Conservation (phyloP, 768 basidiomycete genomes). For the Leccinum arenicola region DNA sequence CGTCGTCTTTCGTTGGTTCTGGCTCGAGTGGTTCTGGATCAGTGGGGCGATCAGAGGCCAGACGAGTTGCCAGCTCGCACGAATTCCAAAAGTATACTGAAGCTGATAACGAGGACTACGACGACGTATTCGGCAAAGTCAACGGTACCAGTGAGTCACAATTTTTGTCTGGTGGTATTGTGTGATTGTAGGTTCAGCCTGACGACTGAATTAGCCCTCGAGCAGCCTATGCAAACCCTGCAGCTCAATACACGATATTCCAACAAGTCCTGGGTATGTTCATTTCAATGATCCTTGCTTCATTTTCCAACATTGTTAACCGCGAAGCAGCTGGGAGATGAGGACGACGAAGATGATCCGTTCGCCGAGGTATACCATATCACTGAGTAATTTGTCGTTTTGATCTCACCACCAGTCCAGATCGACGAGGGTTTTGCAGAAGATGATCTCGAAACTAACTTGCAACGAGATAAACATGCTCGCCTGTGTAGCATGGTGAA, state of each 20-base stretch:
- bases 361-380: slow-evolving; percentile 74
- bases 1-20: slow-evolving; percentile 52
- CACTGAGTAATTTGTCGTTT: background rate
- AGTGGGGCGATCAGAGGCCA: slow-evolving; percentile 64
- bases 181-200: background rate
- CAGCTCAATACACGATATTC: slow-evolving; percentile 85
- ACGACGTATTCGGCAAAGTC: slow-evolving; percentile 87
- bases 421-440: slow-evolving; percentile 93
- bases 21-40: slow-evolving; percentile 46
- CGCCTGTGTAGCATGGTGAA: slow-evolving; percentile 78
- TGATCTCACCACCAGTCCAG: slow-evolving; percentile 33
- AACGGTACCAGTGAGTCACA: slow-evolving; percentile 59
- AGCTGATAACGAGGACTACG: slow-evolving; percentile 89
- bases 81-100: slow-evolving; percentile 88
- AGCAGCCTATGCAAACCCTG: slow-evolving; percentile 67
- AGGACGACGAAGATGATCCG: slow-evolving; percentile 91
- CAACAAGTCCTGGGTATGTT: slow-evolving; percentile 81
- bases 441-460: slow-evolving; percentile 87
- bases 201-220: slow-evolving; percentile 40
- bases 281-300: slow-evolving; percentile 7
- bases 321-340: slow-evolving; percentile 63
- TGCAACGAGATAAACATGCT: slow-evolving; percentile 92
- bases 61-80: slow-evolving; percentile 48
- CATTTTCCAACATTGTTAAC: background rate
- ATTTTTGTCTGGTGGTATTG: slow-evolving; percentile 2